phyloP scores from a whole-genome alignment of 352 stramenopile species.

The Plasmopara viticola region DNA sequence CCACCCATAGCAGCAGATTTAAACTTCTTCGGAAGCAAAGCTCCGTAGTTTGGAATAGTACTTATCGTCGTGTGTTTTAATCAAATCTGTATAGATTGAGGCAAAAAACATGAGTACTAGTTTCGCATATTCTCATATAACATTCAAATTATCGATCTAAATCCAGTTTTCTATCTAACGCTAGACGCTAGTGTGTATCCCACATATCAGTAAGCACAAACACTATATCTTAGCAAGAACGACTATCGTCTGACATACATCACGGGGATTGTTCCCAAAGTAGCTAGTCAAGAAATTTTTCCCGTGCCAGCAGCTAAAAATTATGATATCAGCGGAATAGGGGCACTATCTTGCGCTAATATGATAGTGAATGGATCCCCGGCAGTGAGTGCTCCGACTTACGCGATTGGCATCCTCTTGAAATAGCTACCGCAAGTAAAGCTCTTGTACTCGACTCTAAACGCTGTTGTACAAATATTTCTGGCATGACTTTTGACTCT shows the following conservation, averaged over 20 bases:
- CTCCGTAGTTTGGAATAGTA: not conserved
- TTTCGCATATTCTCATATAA: constrained; percentile 5
- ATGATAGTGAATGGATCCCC: too few relatives aligned
- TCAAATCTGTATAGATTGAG: constrained; percentile 2
- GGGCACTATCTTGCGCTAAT: too few relatives aligned
- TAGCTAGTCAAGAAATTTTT: too few relatives aligned
- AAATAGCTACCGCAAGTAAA: not conserved
- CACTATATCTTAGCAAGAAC: constrained; percentile 5
- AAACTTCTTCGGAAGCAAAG: not conserved
- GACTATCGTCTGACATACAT: constrained; percentile 7
- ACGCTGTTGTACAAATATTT: constrained; percentile 1
- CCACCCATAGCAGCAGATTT: not conserved
- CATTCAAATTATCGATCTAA: constrained; percentile 6
- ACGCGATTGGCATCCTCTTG: too few relatives aligned
- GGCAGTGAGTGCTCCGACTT: too few relatives aligned
- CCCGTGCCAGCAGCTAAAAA: too few relatives aligned
- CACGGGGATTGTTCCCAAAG: not conserved
- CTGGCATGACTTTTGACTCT: not conserved
- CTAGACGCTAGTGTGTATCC: not conserved
- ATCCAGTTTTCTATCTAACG: constrained; percentile 9
- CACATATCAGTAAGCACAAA: not conserved
- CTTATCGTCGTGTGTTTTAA: constrained; percentile 1
- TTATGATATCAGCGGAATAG: too few relatives aligned
- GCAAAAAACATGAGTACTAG: constrained; percentile 3
- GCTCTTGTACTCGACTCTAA: not conserved